phyloP scores from a whole-genome alignment of 202 grass and related monocot genomes.

The Dendrocalamus latiflorus region DNA sequence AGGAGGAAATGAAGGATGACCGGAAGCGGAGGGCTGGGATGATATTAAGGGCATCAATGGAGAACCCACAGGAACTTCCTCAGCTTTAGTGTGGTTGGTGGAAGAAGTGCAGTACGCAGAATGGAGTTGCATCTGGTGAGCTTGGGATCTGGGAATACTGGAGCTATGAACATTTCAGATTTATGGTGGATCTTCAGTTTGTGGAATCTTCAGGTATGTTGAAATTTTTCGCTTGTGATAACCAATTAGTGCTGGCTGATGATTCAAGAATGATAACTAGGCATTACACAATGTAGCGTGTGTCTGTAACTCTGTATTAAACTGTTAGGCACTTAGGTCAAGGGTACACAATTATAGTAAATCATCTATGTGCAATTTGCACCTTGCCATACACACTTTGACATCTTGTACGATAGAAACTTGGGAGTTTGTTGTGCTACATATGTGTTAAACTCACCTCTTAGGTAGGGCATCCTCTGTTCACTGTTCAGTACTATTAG shows the following conservation, averaged over 20 bases:
- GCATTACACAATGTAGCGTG: not conserved
- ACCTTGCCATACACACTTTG: not conserved
- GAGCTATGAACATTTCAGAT: slow-evolving; percentile 14
- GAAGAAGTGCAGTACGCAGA: not conserved
- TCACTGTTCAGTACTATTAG: not conserved
- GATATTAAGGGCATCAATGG: slow-evolving; percentile 80
- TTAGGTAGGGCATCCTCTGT: not conserved
- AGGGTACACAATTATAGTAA: not conserved
- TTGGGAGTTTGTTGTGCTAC: not conserved
- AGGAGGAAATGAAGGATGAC: slow-evolving; percentile 74
- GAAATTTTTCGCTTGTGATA: not conserved
- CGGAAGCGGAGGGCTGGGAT: slow-evolving; percentile 69
- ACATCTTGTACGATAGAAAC: not conserved
- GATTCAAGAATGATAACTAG: not conserved
- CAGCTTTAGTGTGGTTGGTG: slow-evolving; percentile 33
- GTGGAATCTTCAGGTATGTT: slow-evolving; percentile 36
- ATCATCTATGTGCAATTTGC: not conserved
- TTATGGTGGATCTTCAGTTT: slow-evolving; percentile 18
- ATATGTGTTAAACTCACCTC: not conserved
- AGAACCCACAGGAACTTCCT: slow-evolving; percentile 63
- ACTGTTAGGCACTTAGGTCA: not conserved
- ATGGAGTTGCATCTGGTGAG: slow-evolving; percentile 29
- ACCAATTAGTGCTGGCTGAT: not conserved
- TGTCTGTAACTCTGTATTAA: not conserved
- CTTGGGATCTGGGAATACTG: not conserved